phyloP scores from a whole-genome alignment of 495 filamentous ascomycete genomes.

The Patellaria atrata region DNA sequence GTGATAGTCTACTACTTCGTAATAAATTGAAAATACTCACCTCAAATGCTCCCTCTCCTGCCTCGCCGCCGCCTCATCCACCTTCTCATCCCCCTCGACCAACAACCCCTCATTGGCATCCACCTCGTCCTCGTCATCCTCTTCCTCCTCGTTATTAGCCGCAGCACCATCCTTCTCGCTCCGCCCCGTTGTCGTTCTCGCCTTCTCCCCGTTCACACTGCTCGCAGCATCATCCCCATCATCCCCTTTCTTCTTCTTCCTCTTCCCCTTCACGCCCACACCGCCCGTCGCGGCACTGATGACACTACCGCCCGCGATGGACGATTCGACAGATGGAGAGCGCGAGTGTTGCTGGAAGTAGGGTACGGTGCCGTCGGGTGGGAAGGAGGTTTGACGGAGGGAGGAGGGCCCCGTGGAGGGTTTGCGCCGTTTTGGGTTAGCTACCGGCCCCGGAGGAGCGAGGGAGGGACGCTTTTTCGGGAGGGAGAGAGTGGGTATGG shows the following conservation, averaged over 20 bases:
- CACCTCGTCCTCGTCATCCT: constrained; percentile 48
- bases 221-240: constrained; percentile 32
- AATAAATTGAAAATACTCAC: constrained; percentile 7
- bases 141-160: constrained; percentile 35
- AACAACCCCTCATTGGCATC: constrained; percentile 49
- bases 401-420: constrained; percentile 43
- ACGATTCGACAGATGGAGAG: constrained; percentile 53
- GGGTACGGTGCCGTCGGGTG: constrained; percentile 37
- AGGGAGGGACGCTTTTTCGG: constrained; percentile 46
- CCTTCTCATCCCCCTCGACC: constrained; percentile 44
- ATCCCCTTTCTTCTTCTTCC: constrained; percentile 40
- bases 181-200: constrained; percentile 22
- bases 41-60: constrained; percentile 47
- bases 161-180: constrained; percentile 20
- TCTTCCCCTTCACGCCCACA: too few relatives aligned
- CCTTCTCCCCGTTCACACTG: constrained; percentile 29
- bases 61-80: constrained; percentile 53
- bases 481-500: constrained; percentile 37
- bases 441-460: constrained; percentile 21
- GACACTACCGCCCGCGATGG: constrained; percentile 48
- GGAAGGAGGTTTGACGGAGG: constrained; percentile 81
- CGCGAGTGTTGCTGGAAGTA: constrained; percentile 34
- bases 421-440: constrained; percentile 47
- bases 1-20: background rate
- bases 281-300: constrained; percentile 16